Percentiles rank a stretch among this genome's conserved stretches.
Conservation (phyloP, 2,329 filamentous ascomycete genomes). For the Fusarium sp. region DNA sequence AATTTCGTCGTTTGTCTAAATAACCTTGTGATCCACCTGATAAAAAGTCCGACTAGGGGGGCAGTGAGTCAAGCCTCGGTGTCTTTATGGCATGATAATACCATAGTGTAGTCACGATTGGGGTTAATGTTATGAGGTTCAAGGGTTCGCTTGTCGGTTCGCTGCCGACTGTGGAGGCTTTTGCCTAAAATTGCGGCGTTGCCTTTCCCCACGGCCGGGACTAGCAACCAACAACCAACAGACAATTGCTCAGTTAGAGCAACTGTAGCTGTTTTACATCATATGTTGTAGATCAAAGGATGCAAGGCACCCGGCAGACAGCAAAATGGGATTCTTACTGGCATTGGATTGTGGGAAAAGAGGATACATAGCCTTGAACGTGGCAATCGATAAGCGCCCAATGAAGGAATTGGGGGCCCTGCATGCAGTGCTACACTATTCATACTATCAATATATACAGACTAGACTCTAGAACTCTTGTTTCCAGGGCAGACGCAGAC, state of each 20-base stretch:
- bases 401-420: constrained; percentile 14
- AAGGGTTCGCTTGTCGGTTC: constrained; percentile 13
- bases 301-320: constrained; percentile 24
- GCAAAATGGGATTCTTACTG: neutral
- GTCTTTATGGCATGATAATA: constrained; percentile 3
- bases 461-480: neutral
- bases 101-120: neutral
- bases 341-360: neutral
- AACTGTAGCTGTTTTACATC: neutral
- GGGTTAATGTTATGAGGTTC: constrained; percentile 7
- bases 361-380: neutral
- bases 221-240: constrained; percentile 14
- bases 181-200: constrained; percentile 37
- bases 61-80: constrained; percentile 18
- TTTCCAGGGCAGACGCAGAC: constrained; percentile 3
- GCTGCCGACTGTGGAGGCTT: constrained; percentile 32
- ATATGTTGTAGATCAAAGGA: constrained; percentile 24
- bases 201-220: constrained; percentile 13
- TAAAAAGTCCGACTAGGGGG: constrained; percentile 13
- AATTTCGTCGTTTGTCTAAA: neutral
- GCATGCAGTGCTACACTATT: constrained; percentile 26
- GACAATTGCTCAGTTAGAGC: neutral
- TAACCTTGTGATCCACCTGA: neutral
- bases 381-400: constrained; percentile 26
- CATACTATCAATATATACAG: constrained; percentile 21